Evolutionary conservation across 2,329 filamentous ascomycete genomes (phyloP).

Genomic region (Fusarium ramigenum): DNA sequence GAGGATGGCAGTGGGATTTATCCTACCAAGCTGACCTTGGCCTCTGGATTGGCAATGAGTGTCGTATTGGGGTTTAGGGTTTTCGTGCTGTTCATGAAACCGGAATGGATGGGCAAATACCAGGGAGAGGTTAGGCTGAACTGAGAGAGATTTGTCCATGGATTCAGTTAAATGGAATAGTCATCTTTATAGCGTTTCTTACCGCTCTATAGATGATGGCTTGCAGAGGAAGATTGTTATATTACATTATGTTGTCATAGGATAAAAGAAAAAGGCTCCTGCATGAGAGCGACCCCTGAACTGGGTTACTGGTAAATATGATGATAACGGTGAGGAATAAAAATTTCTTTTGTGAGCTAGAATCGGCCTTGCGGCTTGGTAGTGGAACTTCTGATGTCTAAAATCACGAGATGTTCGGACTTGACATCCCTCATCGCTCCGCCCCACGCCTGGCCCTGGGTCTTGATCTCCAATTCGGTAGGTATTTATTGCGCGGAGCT

Average conservation of each 20-base stretch:
- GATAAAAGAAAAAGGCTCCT: background rate
- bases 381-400: too few relatives aligned
- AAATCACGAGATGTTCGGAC: background rate
- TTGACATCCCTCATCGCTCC: background rate
- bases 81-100: background rate
- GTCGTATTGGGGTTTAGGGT: background rate
- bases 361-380: background rate
- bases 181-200: rapidly evolving
- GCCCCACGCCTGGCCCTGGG: background rate
- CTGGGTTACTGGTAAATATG: background rate
- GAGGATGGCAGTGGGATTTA: background rate
- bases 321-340: background rate
- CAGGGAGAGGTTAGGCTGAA: background rate
- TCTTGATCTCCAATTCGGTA: background rate
- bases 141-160: background rate
- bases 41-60: background rate
- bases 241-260: rapidly evolving
- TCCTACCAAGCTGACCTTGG: background rate
- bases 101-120: background rate
- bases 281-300: too few relatives aligned
- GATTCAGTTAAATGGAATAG: background rate
- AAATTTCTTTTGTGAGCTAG: background rate
- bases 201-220: background rate
- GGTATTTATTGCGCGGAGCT: background rate
- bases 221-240: background rate